phyloP scores from a whole-genome alignment of 2,329 filamentous ascomycete species.

The Aspergillus sp. region DNA sequence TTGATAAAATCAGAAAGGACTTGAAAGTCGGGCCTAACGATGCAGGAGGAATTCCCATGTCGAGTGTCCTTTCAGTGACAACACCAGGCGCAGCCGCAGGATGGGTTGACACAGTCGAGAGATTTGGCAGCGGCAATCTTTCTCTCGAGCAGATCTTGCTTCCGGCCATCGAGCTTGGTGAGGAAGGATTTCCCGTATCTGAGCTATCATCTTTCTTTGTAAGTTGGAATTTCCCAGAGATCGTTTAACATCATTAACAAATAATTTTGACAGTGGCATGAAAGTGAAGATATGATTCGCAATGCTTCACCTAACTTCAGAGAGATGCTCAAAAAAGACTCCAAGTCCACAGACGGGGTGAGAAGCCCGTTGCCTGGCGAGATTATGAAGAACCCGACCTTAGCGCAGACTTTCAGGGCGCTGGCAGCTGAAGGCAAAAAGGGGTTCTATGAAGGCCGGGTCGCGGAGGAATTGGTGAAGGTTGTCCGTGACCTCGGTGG shows the following conservation, averaged over 20 bases:
- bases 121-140: slow-evolving; percentile 84
- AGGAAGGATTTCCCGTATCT: slow-evolving; percentile 84
- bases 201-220: slow-evolving; percentile 69
- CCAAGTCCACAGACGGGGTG: slow-evolving; percentile 61
- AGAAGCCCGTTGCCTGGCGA: slow-evolving; percentile 76
- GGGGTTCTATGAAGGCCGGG: slow-evolving; percentile 82
- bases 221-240: slow-evolving; percentile 29
- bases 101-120: slow-evolving; percentile 84
- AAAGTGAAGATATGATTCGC: slow-evolving; percentile 59
- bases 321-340: slow-evolving; percentile 82
- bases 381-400: slow-evolving; percentile 77
- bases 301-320: slow-evolving; percentile 76
- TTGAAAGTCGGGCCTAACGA: slow-evolving; percentile 60
- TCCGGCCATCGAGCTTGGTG: slow-evolving; percentile 79
- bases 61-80: slow-evolving; percentile 75
- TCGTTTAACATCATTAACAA: neutral
- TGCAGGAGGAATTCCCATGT: slow-evolving; percentile 62
- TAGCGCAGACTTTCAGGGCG: slow-evolving; percentile 75
- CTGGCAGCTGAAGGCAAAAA: slow-evolving; percentile 77
- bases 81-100: slow-evolving; percentile 87
- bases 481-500: slow-evolving; percentile 74
- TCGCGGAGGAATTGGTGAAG: slow-evolving; percentile 76
- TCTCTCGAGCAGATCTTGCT: slow-evolving; percentile 70
- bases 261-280: slow-evolving; percentile 59
- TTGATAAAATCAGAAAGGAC: slow-evolving; percentile 66